Evolutionary conservation across 2,329 filamentous ascomycete species (phyloP), one percentile per base, ranked within the genome.

Genomic region (Diaporthe sp.): DNA sequence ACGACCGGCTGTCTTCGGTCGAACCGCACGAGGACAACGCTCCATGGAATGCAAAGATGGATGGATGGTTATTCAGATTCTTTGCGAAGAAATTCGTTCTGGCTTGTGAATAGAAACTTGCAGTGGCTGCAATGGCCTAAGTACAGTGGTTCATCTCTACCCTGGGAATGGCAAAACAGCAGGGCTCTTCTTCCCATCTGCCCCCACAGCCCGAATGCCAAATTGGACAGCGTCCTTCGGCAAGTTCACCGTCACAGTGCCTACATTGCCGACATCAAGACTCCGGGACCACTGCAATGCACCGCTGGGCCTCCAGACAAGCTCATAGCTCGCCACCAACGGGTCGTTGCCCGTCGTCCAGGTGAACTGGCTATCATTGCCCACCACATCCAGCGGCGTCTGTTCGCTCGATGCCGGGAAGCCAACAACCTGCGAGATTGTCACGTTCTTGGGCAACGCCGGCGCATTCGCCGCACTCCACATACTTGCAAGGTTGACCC

Each of bases 221-320:
- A 91, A 90, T 34, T 89, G 86, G 17, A 89, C 87, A 81, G 90
- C 89, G 76, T 92, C 90, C 81, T 91, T 91, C 73, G 86, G 88
- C 77, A 91, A 79, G 2, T 84, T 80, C 22, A 92, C 81, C 7
- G 84, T 88, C 6, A 84, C 86, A 55, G 80, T 83, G 0, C 83
- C 83, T 4, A 86, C 86, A 34, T 86, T 83, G 0, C 89, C 89
- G 4, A 91, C 88, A 78, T 86, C 83, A 2, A 88, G 75, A 34
- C 83, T 81, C 74, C 87, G 84, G 57, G 87, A 88, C 88, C 88
- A 90, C 68, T 88, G 84, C 62, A 87, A 85, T 49, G 87, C 85
- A 19, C 84, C 85, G 7, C 87, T 89, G 2, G 87, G 80, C 73
- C 90, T 82, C 88, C 88, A 91, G 0, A 92, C 87, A 2, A 91